Evolutionary conservation across 2,329 filamentous ascomycete species (phyloP), one percentile per base, ranked within the genome.

Genomic region (Neonectria magnoliae): DNA sequence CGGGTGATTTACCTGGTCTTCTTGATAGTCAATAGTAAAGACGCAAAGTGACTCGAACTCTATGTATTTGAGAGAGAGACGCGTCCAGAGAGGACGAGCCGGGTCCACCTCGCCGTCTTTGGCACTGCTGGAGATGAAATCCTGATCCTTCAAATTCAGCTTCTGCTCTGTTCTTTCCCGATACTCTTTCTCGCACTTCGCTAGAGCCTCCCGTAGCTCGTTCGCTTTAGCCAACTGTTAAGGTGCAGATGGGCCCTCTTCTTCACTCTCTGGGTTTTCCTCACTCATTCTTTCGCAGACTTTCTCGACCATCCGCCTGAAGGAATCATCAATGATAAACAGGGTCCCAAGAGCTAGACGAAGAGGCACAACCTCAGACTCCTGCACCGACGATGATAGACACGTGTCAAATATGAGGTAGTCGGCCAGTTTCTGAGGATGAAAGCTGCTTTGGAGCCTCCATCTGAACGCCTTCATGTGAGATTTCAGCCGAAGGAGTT

Each of bases 301-400:
- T 18, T 36, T 60, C 18, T 55, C 41, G 5, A 51, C 20, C 13
- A 25, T 56, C 14, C 42, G 25, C 8, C 57, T 27, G 10, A 64
- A 55, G 3, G 56, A 36, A 6, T n/a, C 20, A 47, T 64, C 62
- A 20, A 64, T 38, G 13, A 64, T 36, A 11, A 51, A 64, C 5
- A 60, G 41, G 7, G 44, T 41, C 16, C 52, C 62, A 6, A 64
- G 51, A 11, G 57, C 56, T 13, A 45, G 3, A 1, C 62, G 62
- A 20, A 64, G 51, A 29, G 62, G 57, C 22, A 60, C 16, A 5
- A 45, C 31, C 36, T 60, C 45, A 2, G 41, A 57, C 9, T 25
- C 52, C 4, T 52, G 29, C 16, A 52, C 20, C 9, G 27, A 41
- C 1, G 20, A 16, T 9, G 62, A 51, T 10, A 60, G 14, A 33